These are phyloP conservation scores for Starmera quercuum DNA, from an alignment of 805 yeast genomes.

Conservation along the genomic window DNA sequence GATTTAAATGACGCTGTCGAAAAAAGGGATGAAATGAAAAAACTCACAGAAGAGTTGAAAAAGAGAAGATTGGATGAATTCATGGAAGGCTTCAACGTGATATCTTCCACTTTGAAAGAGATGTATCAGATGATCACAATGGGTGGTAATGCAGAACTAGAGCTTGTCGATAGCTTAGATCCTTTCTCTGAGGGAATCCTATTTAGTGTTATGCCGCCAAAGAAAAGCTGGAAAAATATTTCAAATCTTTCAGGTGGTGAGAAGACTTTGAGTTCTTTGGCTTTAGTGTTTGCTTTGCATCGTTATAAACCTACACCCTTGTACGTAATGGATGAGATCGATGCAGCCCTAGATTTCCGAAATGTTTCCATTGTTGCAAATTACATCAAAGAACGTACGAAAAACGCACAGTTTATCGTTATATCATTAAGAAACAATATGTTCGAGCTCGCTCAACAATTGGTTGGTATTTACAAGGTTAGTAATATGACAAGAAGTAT, in stretches of 20 bases:
- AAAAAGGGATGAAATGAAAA: conserved; percentile 56
- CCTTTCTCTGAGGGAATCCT: conserved; percentile 97
- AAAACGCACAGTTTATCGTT: conserved; percentile 93
- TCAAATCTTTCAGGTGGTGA: conserved; percentile 97
- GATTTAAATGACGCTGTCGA: conserved; percentile 65
- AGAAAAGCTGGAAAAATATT: conserved; percentile 94
- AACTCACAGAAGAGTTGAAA: conserved; percentile 58
- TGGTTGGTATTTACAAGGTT: conserved; percentile 93
- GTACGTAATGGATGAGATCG: conserved; percentile 98
- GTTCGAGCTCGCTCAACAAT: conserved; percentile 93
- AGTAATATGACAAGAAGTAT: conserved; percentile 86
- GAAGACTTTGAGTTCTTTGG: conserved; percentile 89
- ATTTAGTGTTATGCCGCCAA: conserved; percentile 98
- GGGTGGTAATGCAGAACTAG: conserved; percentile 99
- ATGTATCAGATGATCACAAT: conserved; percentile 98
- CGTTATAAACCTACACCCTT: conserved; percentile 95
- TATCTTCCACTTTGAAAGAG: conserved; percentile 83
- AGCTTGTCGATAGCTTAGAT: conserved; percentile 88
- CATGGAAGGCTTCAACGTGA: conserved; percentile 84
- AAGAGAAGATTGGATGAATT: conserved; percentile 77
- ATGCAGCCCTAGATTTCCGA: conserved; percentile 95
- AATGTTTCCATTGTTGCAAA: conserved; percentile 97
- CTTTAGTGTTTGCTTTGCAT: conserved; percentile 92
- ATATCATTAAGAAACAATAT: conserved; percentile 92
- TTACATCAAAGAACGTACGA: conserved; percentile 90